Conservation (phyloP, 2,329 filamentous ascomycete genomes). For the Akanthomyces uredinophilus region DNA sequence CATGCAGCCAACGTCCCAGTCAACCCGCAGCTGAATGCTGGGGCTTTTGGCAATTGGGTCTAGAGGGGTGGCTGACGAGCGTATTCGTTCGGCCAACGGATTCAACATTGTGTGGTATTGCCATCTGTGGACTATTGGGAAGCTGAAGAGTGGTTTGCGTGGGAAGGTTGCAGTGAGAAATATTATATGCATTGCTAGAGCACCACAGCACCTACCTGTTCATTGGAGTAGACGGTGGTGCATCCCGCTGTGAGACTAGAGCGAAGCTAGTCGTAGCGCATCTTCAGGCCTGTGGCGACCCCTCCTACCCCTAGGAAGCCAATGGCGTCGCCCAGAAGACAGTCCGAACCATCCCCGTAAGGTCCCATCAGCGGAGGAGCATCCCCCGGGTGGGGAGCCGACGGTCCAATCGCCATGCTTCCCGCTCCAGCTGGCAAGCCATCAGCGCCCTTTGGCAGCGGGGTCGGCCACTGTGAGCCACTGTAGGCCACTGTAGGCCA, state of each 20-base stretch:
- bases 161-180: background rate
- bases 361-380: background rate
- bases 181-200: background rate
- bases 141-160: background rate
- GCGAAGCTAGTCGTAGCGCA: background rate
- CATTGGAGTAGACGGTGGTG: no score
- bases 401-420: background rate
- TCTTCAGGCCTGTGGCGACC: background rate
- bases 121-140: no score
- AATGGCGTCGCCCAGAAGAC: background rate
- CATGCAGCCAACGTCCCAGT: background rate
- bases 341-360: background rate
- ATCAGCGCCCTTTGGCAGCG: background rate
- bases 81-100: background rate
- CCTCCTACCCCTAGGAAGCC: no score
- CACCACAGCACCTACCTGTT: no score
- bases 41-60: no score
- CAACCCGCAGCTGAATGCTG: background rate
- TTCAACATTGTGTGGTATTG: background rate
- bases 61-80: background rate
- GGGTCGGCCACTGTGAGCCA: background rate
- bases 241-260: background rate
- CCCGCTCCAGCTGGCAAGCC: background rate
- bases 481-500: background rate
- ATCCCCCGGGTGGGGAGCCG: background rate